Conservation (phyloP, 2,329 filamentous ascomycete species). For the Penicillium thymicola region DNA sequence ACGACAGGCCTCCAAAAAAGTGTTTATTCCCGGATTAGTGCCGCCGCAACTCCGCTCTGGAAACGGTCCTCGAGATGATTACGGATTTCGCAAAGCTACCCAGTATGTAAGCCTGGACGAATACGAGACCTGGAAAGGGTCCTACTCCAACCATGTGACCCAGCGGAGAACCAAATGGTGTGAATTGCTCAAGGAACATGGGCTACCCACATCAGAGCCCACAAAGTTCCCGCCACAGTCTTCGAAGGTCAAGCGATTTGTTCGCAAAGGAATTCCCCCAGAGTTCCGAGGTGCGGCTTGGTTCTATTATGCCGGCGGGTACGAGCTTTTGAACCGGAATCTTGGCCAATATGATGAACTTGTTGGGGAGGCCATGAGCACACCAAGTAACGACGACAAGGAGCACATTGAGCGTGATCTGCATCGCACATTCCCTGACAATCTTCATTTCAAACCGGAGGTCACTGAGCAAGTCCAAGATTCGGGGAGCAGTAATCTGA, state of each 20-base stretch:
- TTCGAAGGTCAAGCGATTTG: constrained; percentile 81
- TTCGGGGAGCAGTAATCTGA: constrained; percentile 38
- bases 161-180: constrained; percentile 80
- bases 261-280: constrained; percentile 88
- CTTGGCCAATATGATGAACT: constrained; percentile 72
- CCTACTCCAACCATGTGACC: constrained; percentile 71
- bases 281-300: constrained; percentile 94
- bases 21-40: constrained; percentile 36
- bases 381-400: constrained; percentile 67
- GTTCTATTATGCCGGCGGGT: constrained; percentile 94
- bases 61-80: constrained; percentile 64
- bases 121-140: constrained; percentile 76
- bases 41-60: constrained; percentile 36
- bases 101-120: constrained; percentile 72
- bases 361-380: constrained; percentile 62
- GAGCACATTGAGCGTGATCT: constrained; percentile 93
- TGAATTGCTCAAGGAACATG: constrained; percentile 70
- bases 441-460: constrained; percentile 78
- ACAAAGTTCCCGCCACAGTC: constrained; percentile 75
- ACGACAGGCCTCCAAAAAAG: constrained; percentile 26
- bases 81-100: constrained; percentile 87
- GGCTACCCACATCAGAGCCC: constrained; percentile 67
- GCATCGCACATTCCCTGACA: constrained; percentile 92
- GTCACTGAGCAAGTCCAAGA: constrained; percentile 18
- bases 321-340: constrained; percentile 71